Conservation (phyloP, 2,329 filamentous ascomycete genomes). For the Diaporthe helianthi region DNA sequence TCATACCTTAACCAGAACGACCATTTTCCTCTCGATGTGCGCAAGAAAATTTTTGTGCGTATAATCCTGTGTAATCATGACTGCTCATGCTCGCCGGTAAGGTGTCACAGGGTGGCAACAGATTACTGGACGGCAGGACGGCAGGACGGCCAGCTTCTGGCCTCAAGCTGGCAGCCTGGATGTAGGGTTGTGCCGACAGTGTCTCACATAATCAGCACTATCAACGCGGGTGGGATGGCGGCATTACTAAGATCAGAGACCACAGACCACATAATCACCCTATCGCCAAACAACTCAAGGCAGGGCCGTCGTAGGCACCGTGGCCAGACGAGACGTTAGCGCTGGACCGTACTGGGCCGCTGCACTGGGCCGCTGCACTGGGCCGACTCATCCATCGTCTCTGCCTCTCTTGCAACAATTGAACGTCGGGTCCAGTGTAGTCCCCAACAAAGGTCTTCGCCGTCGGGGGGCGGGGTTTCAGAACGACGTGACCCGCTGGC, state of each 20-base stretch:
- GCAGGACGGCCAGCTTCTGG: not conserved
- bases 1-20: constrained; percentile 30
- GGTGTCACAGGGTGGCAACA: constrained; percentile 32
- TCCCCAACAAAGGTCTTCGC: constrained; percentile 9
- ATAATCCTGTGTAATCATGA: constrained; percentile 5
- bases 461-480: constrained; percentile 21
- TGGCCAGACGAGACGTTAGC: constrained; percentile 1
- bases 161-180: too few species aligned
- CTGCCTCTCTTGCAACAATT: not conserved
- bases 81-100: constrained; percentile 8
- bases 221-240: constrained; percentile 23
- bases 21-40: not conserved
- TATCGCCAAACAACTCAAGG: not conserved
- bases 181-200: constrained; percentile 28
- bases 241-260: constrained; percentile 32
- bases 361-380: not conserved
- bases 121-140: constrained; percentile 31
- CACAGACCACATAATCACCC: not conserved
- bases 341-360: too few species aligned
- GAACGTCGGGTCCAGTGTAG: constrained; percentile 14
- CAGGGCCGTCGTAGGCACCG: not conserved
- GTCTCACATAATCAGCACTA: constrained; percentile 35
- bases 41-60: not conserved
- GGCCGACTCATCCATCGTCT: not conserved
- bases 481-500: constrained; percentile 21